Evolutionary conservation across 345 rosid species (phyloP).

Genomic region (Brassica carinata): DNA sequence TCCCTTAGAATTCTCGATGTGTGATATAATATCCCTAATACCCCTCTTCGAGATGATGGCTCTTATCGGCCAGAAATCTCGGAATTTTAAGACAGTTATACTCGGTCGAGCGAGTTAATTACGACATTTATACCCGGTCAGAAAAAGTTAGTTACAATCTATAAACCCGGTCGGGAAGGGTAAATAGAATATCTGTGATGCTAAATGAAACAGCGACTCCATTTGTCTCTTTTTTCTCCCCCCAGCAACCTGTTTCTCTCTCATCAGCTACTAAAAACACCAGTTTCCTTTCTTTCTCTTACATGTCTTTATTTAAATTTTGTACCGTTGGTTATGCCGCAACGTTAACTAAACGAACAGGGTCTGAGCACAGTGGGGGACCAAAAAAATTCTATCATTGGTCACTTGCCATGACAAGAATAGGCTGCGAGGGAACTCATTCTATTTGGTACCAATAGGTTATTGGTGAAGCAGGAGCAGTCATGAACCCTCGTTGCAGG

Average conservation of each 20-base stretch:
- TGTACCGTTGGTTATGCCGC: background rate
- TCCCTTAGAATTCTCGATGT: no score
- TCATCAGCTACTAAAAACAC: no score
- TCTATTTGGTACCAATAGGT: slow-evolving; percentile 97
- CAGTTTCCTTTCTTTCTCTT: no score
- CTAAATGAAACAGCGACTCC: background rate
- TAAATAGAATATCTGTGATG: background rate
- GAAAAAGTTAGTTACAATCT: no score
- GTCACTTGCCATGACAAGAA: slow-evolving; percentile 89
- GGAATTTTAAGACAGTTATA: no score
- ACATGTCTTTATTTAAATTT: slow-evolving; percentile 48
- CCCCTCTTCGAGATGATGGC: no score
- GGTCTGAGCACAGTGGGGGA: background rate
- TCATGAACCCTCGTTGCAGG: slow-evolving; percentile 88
- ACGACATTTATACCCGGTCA: no score
- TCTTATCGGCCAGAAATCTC: no score
- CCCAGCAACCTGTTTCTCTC: background rate
- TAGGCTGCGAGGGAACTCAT: slow-evolving; percentile 87
- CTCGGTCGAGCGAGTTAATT: no score
- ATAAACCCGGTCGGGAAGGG: no score
- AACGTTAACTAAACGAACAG: background rate
- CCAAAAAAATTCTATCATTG: slow-evolving; percentile 42
- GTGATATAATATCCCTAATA: no score
- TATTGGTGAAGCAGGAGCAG: slow-evolving; percentile 94
- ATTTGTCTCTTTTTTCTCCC: background rate